Conservation (phyloP, 805 yeast genomes). For the Geotrichum ghanense region DNA sequence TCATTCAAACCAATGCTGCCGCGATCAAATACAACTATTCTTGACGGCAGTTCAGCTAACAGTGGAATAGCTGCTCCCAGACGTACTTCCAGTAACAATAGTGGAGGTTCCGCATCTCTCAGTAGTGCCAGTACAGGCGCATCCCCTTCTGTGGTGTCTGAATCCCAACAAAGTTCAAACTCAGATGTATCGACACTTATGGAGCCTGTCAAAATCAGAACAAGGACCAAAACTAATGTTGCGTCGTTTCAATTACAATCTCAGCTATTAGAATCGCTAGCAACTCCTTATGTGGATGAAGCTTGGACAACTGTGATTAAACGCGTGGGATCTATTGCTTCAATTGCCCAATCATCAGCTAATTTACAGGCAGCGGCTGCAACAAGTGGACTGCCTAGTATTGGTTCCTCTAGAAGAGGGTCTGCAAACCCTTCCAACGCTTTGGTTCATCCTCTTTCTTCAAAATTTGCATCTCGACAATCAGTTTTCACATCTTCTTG, state of each 20-base stretch:
- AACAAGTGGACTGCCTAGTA: constrained; percentile 6
- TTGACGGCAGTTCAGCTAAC: not conserved
- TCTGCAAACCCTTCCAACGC: constrained; percentile 28
- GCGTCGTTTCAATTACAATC: constrained; percentile 10
- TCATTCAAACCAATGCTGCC: not conserved
- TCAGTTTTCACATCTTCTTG: constrained; percentile 74
- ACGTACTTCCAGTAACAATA: not conserved
- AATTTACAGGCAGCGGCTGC: constrained; percentile 8
- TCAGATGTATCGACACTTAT: not conserved
- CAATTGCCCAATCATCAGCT: constrained; percentile 22
- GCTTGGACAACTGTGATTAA: constrained; percentile 9
- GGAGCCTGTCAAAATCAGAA: not conserved
- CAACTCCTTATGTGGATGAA: constrained; percentile 21
- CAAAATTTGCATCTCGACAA: constrained; percentile 55
- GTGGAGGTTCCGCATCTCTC: too few species aligned
- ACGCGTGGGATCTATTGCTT: constrained; percentile 13
- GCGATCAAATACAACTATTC: not conserved
- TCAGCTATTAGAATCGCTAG: constrained; percentile 18
- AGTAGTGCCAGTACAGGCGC: too few species aligned
- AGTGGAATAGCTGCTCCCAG: not conserved
- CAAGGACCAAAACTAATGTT: constrained; percentile 6
- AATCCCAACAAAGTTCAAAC: not conserved
- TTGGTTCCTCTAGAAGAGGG: constrained; percentile 4
- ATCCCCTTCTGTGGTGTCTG: too few species aligned
- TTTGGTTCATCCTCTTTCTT: constrained; percentile 40